phyloP scores from a whole-genome alignment of 2,329 filamentous ascomycete species.

The Zasmidium cellare region DNA sequence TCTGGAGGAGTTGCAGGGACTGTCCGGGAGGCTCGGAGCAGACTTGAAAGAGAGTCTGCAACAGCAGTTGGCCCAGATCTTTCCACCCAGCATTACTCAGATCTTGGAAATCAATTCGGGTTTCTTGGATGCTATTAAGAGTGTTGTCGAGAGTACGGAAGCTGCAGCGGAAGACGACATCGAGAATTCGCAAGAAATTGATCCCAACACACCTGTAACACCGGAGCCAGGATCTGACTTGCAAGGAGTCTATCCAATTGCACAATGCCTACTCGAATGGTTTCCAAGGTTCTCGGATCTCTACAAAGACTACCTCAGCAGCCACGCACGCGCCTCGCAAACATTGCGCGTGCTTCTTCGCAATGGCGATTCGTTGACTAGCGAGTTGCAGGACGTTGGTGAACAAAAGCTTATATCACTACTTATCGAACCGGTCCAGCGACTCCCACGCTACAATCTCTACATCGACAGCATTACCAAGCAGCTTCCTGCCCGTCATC shows the following conservation, averaged over 20 bases:
- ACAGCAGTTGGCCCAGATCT: slow-evolving; percentile 68
- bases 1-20: slow-evolving; percentile 70
- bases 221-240: slow-evolving; percentile 43
- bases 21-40: slow-evolving; percentile 77
- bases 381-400: slow-evolving; percentile 76
- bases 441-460: slow-evolving; percentile 89
- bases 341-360: slow-evolving; percentile 76
- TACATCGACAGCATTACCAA: slow-evolving; percentile 94
- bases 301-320: slow-evolving; percentile 90
- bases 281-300: slow-evolving; percentile 89
- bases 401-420: slow-evolving; percentile 89
- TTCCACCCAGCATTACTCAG: slow-evolving; percentile 75
- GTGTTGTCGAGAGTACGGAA: slow-evolving; percentile 79
- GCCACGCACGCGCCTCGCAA: slow-evolving; percentile 82
- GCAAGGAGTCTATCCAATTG: slow-evolving; percentile 70
- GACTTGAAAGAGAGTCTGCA: slow-evolving; percentile 61
- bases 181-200: slow-evolving; percentile 52
- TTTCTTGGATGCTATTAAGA: slow-evolving; percentile 75
- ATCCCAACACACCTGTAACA: slow-evolving; percentile 60
- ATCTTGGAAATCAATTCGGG: slow-evolving; percentile 80
- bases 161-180: slow-evolving; percentile 76
- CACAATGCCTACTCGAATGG: slow-evolving; percentile 82
- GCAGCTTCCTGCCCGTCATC: slow-evolving; percentile 81
- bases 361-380: slow-evolving; percentile 76
- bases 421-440: slow-evolving; percentile 93